Percentiles rank a stretch among this genome's conserved stretches.
phyloP scores from a whole-genome alignment of 2,329 filamentous ascomycete genomes.

The Trichoderma arundinaceum region DNA sequence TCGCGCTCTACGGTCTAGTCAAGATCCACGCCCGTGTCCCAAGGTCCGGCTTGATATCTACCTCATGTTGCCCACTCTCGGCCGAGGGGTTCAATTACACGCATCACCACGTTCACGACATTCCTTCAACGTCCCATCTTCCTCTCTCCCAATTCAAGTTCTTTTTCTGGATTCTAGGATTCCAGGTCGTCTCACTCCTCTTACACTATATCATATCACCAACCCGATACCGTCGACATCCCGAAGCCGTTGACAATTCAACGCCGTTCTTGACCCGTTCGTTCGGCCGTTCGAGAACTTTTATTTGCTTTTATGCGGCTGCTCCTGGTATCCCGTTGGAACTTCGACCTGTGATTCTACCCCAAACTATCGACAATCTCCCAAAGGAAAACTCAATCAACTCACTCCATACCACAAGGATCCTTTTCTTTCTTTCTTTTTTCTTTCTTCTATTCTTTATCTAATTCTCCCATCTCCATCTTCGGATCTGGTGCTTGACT shows the following conservation, averaged over 20 bases:
- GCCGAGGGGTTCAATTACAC: constrained; percentile 32
- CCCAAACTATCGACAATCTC: constrained; percentile 11
- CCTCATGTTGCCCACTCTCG: constrained; percentile 38
- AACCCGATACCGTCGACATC: constrained; percentile 14
- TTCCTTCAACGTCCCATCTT: constrained; percentile 45
- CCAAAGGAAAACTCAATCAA: constrained; percentile 6
- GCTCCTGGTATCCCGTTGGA: constrained; percentile 26
- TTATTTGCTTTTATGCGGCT: constrained; percentile 33
- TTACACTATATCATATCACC: background rate
- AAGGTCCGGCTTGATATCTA: constrained; percentile 37
- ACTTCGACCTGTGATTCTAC: constrained; percentile 25
- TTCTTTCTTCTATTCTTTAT: constrained; percentile 2
- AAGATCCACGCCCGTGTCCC: constrained; percentile 29
- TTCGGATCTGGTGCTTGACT: constrained; percentile 27
- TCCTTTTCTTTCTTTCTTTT: constrained; percentile 3
- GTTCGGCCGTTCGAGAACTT: constrained; percentile 53
- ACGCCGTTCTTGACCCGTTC: constrained; percentile 53
- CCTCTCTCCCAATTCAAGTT: constrained; percentile 31
- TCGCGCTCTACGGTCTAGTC: constrained; percentile 27
- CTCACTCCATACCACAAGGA: constrained; percentile 1
- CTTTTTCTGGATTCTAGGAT: constrained; percentile 35
- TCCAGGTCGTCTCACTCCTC: constrained; percentile 36
- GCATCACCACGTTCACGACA: constrained; percentile 45
- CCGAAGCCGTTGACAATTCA: constrained; percentile 26
- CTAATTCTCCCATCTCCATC: constrained; percentile 17